Conservation (phyloP, 495 filamentous ascomycete genomes). For the Aspergillus mulundensis region DNA sequence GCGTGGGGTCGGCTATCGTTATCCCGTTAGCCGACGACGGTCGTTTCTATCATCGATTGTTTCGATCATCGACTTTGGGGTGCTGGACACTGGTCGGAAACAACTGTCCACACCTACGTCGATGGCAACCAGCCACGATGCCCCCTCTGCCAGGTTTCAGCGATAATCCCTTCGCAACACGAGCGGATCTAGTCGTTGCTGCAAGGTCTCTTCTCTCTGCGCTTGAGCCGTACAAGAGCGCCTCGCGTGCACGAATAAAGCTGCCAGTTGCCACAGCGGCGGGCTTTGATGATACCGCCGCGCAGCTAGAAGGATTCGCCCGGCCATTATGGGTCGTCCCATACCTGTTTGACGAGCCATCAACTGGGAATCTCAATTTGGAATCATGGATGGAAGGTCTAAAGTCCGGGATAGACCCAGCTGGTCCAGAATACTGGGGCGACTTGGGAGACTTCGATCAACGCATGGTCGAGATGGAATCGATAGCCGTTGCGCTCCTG, state of each 20-base stretch:
- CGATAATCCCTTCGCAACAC: conserved; percentile 8
- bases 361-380: neutral
- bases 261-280: conserved; percentile 16
- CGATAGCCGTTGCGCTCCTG: conserved; percentile 20
- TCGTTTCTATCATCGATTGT: neutral
- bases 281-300: conserved; percentile 21
- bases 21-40: neutral
- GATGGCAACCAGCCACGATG: conserved; percentile 3
- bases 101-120: neutral
- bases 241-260: conserved; percentile 13
- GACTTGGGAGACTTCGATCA: conserved; percentile 18
- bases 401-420: conserved; percentile 14
- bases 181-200: conserved; percentile 13
- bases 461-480: conserved; percentile 26
- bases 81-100: no score
- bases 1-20: neutral
- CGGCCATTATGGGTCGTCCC: conserved; percentile 22
- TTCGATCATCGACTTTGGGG: no score
- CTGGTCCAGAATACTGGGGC: conserved; percentile 24
- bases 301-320: conserved; percentile 23
- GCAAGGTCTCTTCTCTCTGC: conserved; percentile 13
- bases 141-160: conserved; percentile 6
- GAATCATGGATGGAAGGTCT: conserved; percentile 22
- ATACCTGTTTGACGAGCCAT: conserved; percentile 2
- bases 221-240: conserved; percentile 15